These are phyloP conservation scores for Tuber umbilicatum DNA, from an alignment of 495 filamentous ascomycete genomes.

Conservation along the genomic window DNA sequence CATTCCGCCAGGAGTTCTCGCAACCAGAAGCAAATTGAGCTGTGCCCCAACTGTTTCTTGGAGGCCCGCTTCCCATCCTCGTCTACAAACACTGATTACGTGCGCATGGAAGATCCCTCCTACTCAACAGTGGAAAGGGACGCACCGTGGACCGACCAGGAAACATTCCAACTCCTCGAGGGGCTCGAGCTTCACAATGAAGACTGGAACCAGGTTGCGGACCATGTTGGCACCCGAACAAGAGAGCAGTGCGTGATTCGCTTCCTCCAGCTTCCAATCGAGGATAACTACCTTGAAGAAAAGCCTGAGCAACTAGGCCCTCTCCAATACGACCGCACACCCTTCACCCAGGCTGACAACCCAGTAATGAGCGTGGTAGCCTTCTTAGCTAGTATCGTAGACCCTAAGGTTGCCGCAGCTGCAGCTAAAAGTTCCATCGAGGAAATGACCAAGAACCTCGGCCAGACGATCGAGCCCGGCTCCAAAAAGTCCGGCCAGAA, in stretches of 20 bases:
- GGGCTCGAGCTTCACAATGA: slow-evolving; percentile 87
- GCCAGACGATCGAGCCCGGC: slow-evolving; percentile 59
- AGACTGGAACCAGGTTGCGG: slow-evolving; percentile 86
- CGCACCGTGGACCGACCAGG: slow-evolving; percentile 81
- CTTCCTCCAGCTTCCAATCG: slow-evolving; percentile 85
- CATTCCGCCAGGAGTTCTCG: slow-evolving; percentile 64
- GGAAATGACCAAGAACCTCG: slow-evolving; percentile 69
- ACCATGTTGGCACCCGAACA: slow-evolving; percentile 84
- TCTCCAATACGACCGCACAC: slow-evolving; percentile 63
- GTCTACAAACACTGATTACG: slow-evolving; percentile 60
- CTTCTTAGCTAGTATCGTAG: slow-evolving; percentile 81
- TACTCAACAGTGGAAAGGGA: slow-evolving; percentile 73
- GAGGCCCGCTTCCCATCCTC: slow-evolving; percentile 71
- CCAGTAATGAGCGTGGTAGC: slow-evolving; percentile 90
- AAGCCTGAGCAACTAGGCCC: slow-evolving; percentile 57
- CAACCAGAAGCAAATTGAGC: slow-evolving; percentile 45
- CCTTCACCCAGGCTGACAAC: slow-evolving; percentile 84
- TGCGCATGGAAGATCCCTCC: slow-evolving; percentile 76
- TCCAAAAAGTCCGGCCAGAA: slow-evolving; percentile 48
- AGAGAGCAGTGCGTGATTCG: slow-evolving; percentile 93
- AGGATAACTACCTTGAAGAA: slow-evolving; percentile 79
- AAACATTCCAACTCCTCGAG: slow-evolving; percentile 77
- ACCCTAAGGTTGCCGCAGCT: slow-evolving; percentile 79
- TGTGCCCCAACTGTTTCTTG: slow-evolving; percentile 84
- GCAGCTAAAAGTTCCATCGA: slow-evolving; percentile 79